Evolutionary conservation across 176 grass and related monocot species (phyloP).

Genomic region (Thalia dealbata): DNA sequence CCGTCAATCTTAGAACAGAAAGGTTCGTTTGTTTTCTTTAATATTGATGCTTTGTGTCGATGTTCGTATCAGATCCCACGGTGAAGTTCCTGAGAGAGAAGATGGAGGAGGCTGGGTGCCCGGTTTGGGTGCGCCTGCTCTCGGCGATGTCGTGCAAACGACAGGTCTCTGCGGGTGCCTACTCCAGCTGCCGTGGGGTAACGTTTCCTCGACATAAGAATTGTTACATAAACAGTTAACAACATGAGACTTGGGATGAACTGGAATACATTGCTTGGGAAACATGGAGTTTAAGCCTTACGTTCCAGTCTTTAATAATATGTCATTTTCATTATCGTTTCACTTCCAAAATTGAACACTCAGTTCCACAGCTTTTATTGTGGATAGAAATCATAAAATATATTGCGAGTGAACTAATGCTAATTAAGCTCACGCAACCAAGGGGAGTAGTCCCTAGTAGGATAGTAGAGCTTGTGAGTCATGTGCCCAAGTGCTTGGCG

Average conservation of each 20-base stretch:
- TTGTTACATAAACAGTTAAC: background rate
- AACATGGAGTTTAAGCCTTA: background rate
- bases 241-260: background rate
- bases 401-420: background rate
- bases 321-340: background rate
- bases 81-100: conserved; percentile 61
- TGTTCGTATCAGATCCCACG: conserved; percentile 47
- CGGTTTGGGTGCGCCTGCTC: conserved; percentile 44
- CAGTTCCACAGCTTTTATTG: too few species aligned
- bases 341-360: too few species aligned
- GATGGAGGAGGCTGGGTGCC: conserved; percentile 64
- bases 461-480: background rate
- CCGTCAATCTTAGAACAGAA: background rate
- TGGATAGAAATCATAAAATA: too few species aligned
- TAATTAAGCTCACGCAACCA: background rate
- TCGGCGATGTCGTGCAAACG: conserved; percentile 25
- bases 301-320: background rate
- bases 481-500: too few species aligned
- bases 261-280: background rate
- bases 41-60: conserved; percentile 1
- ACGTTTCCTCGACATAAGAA: background rate
- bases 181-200: conserved; percentile 40
- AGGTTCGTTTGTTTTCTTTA: background rate
- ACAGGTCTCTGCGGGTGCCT: conserved; percentile 31
- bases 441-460: background rate